Evolutionary conservation across 2,329 filamentous ascomycete species (phyloP).

Genomic region (Xylariaceae sp.): DNA sequence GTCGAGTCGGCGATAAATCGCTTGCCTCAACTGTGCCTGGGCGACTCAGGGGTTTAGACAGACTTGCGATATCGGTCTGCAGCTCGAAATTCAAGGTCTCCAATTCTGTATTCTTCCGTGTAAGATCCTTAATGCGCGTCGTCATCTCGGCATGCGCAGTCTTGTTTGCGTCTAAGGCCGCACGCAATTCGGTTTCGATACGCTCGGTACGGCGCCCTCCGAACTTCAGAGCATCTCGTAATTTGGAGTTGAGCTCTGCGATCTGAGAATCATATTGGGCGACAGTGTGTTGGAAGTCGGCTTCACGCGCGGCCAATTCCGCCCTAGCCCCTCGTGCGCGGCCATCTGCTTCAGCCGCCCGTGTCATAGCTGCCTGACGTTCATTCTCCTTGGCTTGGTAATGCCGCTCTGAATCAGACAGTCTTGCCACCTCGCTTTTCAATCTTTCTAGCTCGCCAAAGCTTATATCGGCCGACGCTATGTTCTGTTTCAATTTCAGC

Average conservation of each 20-base stretch:
- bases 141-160: slow-evolving; percentile 50
- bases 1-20: slow-evolving; percentile 35
- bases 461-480: slow-evolving; percentile 57
- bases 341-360: slow-evolving; percentile 52
- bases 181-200: slow-evolving; percentile 38
- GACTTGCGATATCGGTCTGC: slow-evolving; percentile 33
- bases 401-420: slow-evolving; percentile 57
- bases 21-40: slow-evolving; percentile 29
- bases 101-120: slow-evolving; percentile 47
- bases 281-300: slow-evolving; percentile 41
- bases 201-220: slow-evolving; percentile 27
- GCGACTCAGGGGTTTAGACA: slow-evolving; percentile 16
- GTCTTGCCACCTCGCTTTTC: slow-evolving; percentile 51
- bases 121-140: slow-evolving; percentile 45
- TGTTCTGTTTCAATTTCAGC: slow-evolving; percentile 55
- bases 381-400: slow-evolving; percentile 60
- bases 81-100: slow-evolving; percentile 47
- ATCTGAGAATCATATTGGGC: slow-evolving; percentile 46
- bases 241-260: slow-evolving; percentile 39
- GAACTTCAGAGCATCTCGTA: slow-evolving; percentile 36
- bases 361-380: slow-evolving; percentile 50
- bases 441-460: slow-evolving; percentile 56
- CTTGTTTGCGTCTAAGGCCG: slow-evolving; percentile 45
- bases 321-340: slow-evolving; percentile 54
- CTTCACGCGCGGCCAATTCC: slow-evolving; percentile 48